phyloP scores from a whole-genome alignment of 176 grass and related monocot genomes.

The Zoysia japonica region DNA sequence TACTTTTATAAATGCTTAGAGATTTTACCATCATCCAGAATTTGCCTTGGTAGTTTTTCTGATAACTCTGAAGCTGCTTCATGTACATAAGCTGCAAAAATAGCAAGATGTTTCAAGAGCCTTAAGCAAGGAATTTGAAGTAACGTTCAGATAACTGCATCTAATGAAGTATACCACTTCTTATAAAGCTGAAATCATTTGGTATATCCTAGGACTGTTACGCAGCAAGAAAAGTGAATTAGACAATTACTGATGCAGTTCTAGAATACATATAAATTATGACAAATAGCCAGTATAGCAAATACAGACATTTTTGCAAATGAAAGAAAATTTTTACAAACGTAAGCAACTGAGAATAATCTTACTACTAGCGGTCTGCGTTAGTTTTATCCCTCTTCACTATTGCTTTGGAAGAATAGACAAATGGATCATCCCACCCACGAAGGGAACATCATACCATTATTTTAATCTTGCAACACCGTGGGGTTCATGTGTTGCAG shows the following conservation, averaged over 20 bases:
- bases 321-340: neutral
- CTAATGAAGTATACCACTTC: neutral
- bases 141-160: neutral
- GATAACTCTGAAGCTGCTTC: neutral
- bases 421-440: slow-evolving; percentile 46
- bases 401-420: slow-evolving; percentile 41
- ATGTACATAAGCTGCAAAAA: no score
- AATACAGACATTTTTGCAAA: neutral
- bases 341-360: neutral
- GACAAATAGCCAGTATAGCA: neutral
- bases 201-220: neutral
- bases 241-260: neutral
- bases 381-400: slow-evolving; percentile 30
- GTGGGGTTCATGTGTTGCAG: slow-evolving; percentile 31
- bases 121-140: neutral
- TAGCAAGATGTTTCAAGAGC: no score
- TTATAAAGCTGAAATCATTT: neutral
- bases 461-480: slow-evolving; percentile 40
- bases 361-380: neutral
- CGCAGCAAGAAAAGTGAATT: neutral
- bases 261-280: neutral
- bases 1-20: neutral
- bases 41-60: neutral
- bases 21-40: neutral
- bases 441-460: slow-evolving; percentile 51